These are phyloP conservation scores for Talaromyces albobiverticillius DNA, from an alignment of 2,329 filamentous ascomycete species.

Conservation along the genomic window DNA sequence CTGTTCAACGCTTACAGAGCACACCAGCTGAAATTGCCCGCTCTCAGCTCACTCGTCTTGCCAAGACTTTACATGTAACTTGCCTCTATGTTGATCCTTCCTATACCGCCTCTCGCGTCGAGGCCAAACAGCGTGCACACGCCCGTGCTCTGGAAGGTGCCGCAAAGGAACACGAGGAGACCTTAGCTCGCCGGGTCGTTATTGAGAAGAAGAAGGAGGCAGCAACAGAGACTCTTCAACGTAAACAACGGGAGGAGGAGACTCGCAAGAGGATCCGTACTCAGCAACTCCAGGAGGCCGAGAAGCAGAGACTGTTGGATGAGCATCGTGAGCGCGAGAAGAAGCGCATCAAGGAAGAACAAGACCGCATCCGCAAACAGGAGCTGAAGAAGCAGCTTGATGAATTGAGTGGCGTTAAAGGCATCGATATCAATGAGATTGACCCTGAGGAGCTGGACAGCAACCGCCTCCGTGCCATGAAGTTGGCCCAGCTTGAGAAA, in stretches of 20 bases:
- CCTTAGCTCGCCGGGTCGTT: slow-evolving; percentile 78
- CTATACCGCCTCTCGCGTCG: slow-evolving; percentile 77
- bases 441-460: slow-evolving; percentile 85
- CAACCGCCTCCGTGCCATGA: slow-evolving; percentile 87
- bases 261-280: slow-evolving; percentile 81
- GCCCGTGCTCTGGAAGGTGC: slow-evolving; percentile 80
- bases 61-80: slow-evolving; percentile 86
- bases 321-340: slow-evolving; percentile 90
- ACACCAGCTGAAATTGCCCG: slow-evolving; percentile 97
- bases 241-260: slow-evolving; percentile 89
- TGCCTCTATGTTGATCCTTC: slow-evolving; percentile 93
- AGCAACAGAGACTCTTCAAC: slow-evolving; percentile 81
- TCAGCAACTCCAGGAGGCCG: slow-evolving; percentile 84
- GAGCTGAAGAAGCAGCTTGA: slow-evolving; percentile 90
- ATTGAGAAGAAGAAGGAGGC: slow-evolving; percentile 98
- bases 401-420: slow-evolving; percentile 75
- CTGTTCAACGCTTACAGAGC: slow-evolving; percentile 92
- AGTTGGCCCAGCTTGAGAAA: slow-evolving; percentile 91
- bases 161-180: slow-evolving; percentile 86
- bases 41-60: slow-evolving; percentile 86
- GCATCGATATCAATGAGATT: slow-evolving; percentile 67
- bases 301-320: slow-evolving; percentile 82
- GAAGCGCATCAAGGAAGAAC: slow-evolving; percentile 79
- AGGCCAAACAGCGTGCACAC: slow-evolving; percentile 76
- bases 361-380: slow-evolving; percentile 84